Conservation (phyloP, 352 stramenopile genomes). For the Phytophthora fragariaefolia region DNA sequence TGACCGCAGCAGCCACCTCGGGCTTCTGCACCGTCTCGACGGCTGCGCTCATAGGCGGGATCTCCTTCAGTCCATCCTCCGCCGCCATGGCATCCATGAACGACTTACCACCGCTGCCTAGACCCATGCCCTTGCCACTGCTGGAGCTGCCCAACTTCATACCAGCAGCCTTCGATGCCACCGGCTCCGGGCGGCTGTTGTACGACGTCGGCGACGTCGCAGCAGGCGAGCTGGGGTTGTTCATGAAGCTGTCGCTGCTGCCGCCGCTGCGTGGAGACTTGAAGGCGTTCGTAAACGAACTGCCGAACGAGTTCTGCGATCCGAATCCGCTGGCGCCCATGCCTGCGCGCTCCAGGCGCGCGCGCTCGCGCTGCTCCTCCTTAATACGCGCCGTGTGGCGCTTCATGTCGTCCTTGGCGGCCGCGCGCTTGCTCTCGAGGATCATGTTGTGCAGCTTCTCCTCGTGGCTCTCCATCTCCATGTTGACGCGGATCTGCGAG, state of each 20-base stretch:
- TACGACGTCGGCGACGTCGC: slow-evolving; percentile 77
- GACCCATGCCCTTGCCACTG: slow-evolving; percentile 56
- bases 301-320: slow-evolving; percentile 78
- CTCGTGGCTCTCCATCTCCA: slow-evolving; percentile 99
- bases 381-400: slow-evolving; percentile 89
- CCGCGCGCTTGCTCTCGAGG: slow-evolving; percentile 94
- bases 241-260: slow-evolving; percentile 48
- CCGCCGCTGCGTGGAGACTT: slow-evolving; percentile 65
- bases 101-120: slow-evolving; percentile 73
- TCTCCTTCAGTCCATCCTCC: slow-evolving; percentile 87
- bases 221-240: slow-evolving; percentile 39
- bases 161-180: slow-evolving; percentile 62
- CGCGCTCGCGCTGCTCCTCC: slow-evolving; percentile 86
- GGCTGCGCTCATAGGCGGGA: slow-evolving; percentile 78
- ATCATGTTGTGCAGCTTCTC: slow-evolving; percentile 99
- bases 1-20: slow-evolving; percentile 67
- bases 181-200: slow-evolving; percentile 52
- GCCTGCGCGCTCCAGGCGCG: slow-evolving; percentile 75
- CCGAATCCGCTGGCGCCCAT: slow-evolving; percentile 75
- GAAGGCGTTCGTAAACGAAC: slow-evolving; percentile 69
- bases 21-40: slow-evolving; percentile 71
- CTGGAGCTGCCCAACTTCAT: slow-evolving; percentile 72
- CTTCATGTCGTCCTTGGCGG: slow-evolving; percentile 91
- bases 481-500: slow-evolving; percentile 95
- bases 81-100: slow-evolving; percentile 89